Base-by-base conservation (phyloP, 768 basidiomycete species). In the Saitozyma podzolica region DNA sequence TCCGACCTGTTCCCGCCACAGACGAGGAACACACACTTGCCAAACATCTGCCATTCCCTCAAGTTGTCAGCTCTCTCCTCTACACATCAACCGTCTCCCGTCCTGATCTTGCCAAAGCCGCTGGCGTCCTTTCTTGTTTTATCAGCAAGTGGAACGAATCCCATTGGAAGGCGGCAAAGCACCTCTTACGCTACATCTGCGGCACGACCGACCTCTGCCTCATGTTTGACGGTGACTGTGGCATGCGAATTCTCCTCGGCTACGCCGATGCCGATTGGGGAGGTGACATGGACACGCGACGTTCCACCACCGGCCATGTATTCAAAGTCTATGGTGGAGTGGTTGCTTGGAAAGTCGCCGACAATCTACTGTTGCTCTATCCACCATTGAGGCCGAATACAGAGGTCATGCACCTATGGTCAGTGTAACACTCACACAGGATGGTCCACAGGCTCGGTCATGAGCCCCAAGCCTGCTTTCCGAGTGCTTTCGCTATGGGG, bases 331-430 rank as follows among this genome's bases (percentile, higher is more conserved):
- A 68, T 37, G 79, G 80, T 47, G 59, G 52, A 0, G 53, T 55
- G 1, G 39, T 55, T 9, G 51, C 59, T 6, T 61, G 59, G 59
- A 53, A 0, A 40, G 13, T 19, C 11, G 52, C 13, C 14, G 37
- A 40, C 52, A 61, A 37, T 37, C 59, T n/a, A 61, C 43, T 9
- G 41, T 55, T 10, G 59, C 59, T 61, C 41, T 61, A 6, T 61
- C 82, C 0, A 82, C 80, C 0, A 77, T 74, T 2, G 82, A 85
- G 63, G 81, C 82, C 0, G 83, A 84, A 73, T 84, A 83, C 67
- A 75, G n/a, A n/a, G n/a, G n/a, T n/a, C n/a, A n/a, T n/a, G n/a
- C n/a, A n/a, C n/a, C n/a, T n/a, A n/a, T n/a, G n/a, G n/a, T n/a
- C n/a, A n/a, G n/a, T n/a, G n/a, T n/a, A n/a, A n/a, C n/a, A n/a